Base-by-base conservation (phyloP, 257 asterid species). In the Ocimum tenuiflorum region DNA sequence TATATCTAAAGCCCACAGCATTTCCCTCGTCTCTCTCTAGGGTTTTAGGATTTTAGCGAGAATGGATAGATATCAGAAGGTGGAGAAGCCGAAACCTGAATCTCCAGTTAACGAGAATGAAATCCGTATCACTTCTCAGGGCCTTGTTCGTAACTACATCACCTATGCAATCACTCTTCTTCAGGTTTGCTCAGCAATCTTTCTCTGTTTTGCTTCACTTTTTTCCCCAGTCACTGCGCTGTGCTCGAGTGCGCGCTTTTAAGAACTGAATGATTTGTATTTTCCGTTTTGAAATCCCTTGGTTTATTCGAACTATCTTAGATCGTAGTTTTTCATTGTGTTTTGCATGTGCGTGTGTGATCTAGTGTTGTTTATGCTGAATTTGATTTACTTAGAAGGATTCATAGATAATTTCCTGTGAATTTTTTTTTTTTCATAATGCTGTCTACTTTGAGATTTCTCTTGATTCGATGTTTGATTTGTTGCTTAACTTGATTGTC, bases 51-150 rank as follows among this genome's bases (percentile, higher is more conserved):
- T n/a, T n/a, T n/a, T 53, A 52, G 80, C 74, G 31, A 65, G 63
- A 75, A 88, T 91, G 96, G 96, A 91, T 65, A 86, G 96, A 73
- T 91, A 91, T 67, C 96, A 86, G 24, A 91, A 88, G 57, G 97
- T 91, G 51, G 91, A 84, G 80, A 91, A 86, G 81, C 95, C 88
- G 20, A 86, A 81, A 79, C 91, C 87, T 3, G 95, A 86, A 61
- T 75, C 82, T 9, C 88, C 91, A 14, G 91, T 83, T 7, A 88
- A 85, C 69, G 95, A 88, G 80, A 91, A 91, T 88, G 98, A 91
- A 88, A 88, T 91, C 77, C 91, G 97, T n/a, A 86, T 91, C 67
- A 91, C 97, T 41, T 84, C 96, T 3, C 95, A 86, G 64, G 97
- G 97, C 19, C 45, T 84, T 73, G 92, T 88, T 31, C 86, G 95